Evolutionary conservation across 2,329 filamentous ascomycete genomes (phyloP).

Genomic region (Lasiodiplodia citricola): DNA sequence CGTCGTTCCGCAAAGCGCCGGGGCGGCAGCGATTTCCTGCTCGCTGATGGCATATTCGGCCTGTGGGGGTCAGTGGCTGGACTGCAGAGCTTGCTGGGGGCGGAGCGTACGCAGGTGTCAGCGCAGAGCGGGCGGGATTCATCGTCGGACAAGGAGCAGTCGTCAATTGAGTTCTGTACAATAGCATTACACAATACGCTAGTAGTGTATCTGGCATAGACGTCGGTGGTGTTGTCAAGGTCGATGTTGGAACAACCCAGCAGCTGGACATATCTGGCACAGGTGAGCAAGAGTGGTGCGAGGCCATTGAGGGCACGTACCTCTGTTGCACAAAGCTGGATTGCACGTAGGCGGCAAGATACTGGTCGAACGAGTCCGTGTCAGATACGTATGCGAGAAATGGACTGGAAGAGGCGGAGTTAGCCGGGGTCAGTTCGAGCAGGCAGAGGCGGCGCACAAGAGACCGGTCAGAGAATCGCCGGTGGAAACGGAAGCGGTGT

Average conservation of each 20-base stretch:
- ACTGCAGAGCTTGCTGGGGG: neutral
- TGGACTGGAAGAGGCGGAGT: slow-evolving; percentile 60
- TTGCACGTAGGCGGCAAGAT: slow-evolving; percentile 74
- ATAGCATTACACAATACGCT: slow-evolving; percentile 93
- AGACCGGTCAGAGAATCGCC: slow-evolving; percentile 61
- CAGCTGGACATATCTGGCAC: slow-evolving; percentile 74
- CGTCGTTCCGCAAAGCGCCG: slow-evolving; percentile 71
- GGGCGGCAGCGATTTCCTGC: slow-evolving; percentile 78
- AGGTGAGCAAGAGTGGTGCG: slow-evolving; percentile 25
- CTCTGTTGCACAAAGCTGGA: slow-evolving; percentile 77
- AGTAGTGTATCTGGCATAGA: slow-evolving; percentile 92
- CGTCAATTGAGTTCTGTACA: slow-evolving; percentile 80
- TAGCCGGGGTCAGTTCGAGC: slow-evolving; percentile 17
- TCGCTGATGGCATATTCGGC: slow-evolving; percentile 88
- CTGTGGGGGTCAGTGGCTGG: slow-evolving; percentile 46
- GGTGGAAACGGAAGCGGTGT: slow-evolving; percentile 72
- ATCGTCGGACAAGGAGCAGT: slow-evolving; percentile 69
- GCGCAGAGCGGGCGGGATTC: slow-evolving; percentile 81
- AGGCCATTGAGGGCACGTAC: slow-evolving; percentile 57
- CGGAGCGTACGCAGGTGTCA: slow-evolving; percentile 74
- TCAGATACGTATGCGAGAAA: slow-evolving; percentile 85
- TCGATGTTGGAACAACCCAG: slow-evolving; percentile 82
- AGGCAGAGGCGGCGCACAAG: slow-evolving; percentile 59
- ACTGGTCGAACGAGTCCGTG: slow-evolving; percentile 75
- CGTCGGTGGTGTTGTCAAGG: slow-evolving; percentile 75